These are phyloP conservation scores for Puya raimondii DNA, from an alignment of 176 grass and related monocot species.

Conservation along the genomic window DNA sequence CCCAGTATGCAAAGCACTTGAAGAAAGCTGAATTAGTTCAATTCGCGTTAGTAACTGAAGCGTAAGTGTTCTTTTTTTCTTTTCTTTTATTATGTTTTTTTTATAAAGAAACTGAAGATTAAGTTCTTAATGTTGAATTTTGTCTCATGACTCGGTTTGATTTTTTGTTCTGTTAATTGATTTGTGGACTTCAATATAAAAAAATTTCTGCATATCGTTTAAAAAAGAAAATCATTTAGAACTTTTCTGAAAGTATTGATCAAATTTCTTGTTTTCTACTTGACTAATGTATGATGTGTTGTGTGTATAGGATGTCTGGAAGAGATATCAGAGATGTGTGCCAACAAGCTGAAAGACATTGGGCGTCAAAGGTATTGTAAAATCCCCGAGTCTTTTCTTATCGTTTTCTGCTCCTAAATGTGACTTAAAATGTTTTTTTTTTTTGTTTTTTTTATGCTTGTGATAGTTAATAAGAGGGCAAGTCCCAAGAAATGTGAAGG, in stretches of 20 bases:
- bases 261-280: not conserved
- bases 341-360: constrained; percentile 92
- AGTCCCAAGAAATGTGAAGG: constrained; percentile 38
- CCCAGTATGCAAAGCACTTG: constrained; percentile 88
- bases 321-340: constrained; percentile 89
- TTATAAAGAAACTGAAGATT: too few species aligned
- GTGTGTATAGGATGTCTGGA: constrained; percentile 80
- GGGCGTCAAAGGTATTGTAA: constrained; percentile 78
- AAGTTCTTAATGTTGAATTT: too few species aligned
- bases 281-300: constrained; percentile 17
- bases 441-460: constrained; percentile 8
- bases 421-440: not conserved
- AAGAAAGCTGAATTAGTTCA: constrained; percentile 53
- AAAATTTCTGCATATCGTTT: too few species aligned
- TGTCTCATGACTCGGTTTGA: too few species aligned
- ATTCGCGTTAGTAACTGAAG: constrained; percentile 64
- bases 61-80: constrained; percentile 38
- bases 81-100: not conserved
- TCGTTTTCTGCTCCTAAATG: not conserved
- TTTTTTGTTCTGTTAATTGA: too few species aligned
- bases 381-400: constrained; percentile 4
- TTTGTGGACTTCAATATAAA: too few species aligned
- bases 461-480: constrained; percentile 75
- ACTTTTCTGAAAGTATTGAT: too few species aligned
- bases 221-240: too few species aligned